Base-by-base conservation (phyloP, 306 rosid genomes). In the Parietaria judaica region DNA sequence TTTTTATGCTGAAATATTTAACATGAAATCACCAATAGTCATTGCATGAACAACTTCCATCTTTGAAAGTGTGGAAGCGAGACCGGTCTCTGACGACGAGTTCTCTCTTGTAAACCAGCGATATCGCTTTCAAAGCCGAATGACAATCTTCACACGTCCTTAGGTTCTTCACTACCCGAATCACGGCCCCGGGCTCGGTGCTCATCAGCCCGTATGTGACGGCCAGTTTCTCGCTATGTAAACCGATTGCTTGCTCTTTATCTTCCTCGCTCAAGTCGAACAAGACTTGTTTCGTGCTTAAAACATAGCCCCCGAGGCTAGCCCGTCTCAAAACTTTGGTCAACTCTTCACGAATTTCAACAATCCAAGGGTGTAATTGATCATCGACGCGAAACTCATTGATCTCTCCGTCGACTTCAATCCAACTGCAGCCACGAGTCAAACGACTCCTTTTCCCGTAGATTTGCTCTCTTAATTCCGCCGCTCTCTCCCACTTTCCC, bases 21-120 rank as follows among this genome's bases (percentile, higher is more conserved):
- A 58, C 10, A n/a, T 44, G 56, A 48, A 14, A 61, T 55, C 44
- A 68, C 67, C 78, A 71, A 68, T 74, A 56, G 65, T 64, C 61
- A 37, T 66, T 37, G 55, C 46, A 63, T 11, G 36, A 46, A 74
- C 97, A 84, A 37, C 23, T 50, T 67, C 94, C 90, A 3, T 70
- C 86, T 66, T 78, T 90, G 16, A 90, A 90, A 78, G 85, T 80
- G 52, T 87, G 96, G 74, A 90, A 90, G 66, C 97, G 76, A 50
- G 81, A 80, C 58, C 81, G 37, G 69, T 87, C 94, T 69, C 89
- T 86, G 66, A 86, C 81, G n/a, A 86, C 80, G 71, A 89, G 83
- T 78, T 86, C 89, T 74, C 97, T 81, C 39, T 79, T 73, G 14
- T 78, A 57, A 67, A 83, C 65, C 41, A 71, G 70, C 6, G 97